Base-by-base conservation (phyloP, 1,284 basidiomycete species). In the Fistulina hepatica region DNA sequence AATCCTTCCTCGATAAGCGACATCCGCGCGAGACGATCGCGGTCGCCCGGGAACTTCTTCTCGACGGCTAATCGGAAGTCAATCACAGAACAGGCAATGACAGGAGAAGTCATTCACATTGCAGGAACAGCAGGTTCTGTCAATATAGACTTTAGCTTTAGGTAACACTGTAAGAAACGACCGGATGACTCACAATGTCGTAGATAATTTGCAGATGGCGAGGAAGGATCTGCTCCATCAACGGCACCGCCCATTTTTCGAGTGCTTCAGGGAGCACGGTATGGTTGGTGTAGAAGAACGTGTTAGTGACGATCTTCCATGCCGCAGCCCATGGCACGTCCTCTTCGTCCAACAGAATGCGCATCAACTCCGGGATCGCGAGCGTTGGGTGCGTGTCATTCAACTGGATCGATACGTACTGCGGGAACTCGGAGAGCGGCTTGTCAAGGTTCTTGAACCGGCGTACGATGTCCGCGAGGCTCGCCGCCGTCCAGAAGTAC, bases 231-330 rank as follows among this genome's bases (percentile, higher is more conserved):
- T 81, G 73, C 53, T 85, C 72, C 53, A 95, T 60, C 43, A 95
- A 61, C 8, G 83, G 73, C 19, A 94, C 79, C 6, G 86, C 71
- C 91, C 92, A 95, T 60, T 88, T 93, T 67, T 83, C 81, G 21
- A 82, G 57, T 3, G 79, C 81, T 65, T 83, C 80, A 23, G 81
- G 81, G 11, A 84, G 63, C 23, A 89, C 84, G 3, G 85, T 90
- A 59, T 92, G 89, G 56, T 93, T 94, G 13, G 91, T 94, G 65
- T 90, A 95, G 57, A 86, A 89, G 64, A 94, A 92, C 5, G 84
- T 88, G 57, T 82, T 81, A 35, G 76, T 88, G 28, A 81, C 77
- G 49, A 95, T 88, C 20, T 70, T 61, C 92, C 92, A 95, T 1
- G 92, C 90, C 9, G 62, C 54, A 46, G 77, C 73, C 79, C 88